phyloP scores from a whole-genome alignment of 306 rosid genomes.

The Ziziphus jujuba region DNA sequence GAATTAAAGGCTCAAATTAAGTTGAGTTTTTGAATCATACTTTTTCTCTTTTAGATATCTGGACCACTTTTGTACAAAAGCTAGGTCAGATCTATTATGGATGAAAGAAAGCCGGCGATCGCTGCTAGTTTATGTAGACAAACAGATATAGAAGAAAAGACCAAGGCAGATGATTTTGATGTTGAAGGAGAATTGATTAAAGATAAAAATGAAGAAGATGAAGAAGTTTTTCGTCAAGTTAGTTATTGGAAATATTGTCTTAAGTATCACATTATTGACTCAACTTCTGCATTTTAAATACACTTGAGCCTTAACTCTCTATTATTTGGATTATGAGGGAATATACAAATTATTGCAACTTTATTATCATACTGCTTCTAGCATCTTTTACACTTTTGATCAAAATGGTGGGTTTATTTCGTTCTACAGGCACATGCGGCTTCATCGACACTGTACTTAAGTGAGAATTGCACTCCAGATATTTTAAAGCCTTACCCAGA shows the following conservation, averaged over 20 bases:
- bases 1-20: no score
- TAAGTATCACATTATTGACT: slow-evolving; percentile 2
- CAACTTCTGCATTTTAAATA: no score
- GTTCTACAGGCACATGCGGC: slow-evolving; percentile 95
- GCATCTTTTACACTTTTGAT: background rate
- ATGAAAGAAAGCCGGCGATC: slow-evolving; percentile 86
- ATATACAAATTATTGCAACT: no score
- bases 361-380: background rate
- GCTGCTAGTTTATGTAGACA: slow-evolving; percentile 94
- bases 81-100: slow-evolving; percentile 82
- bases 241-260: slow-evolving; percentile 27
- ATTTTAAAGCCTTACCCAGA: slow-evolving; percentile 85
- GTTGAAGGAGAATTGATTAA: slow-evolving; percentile 86
- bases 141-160: slow-evolving; percentile 78
- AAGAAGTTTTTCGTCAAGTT: slow-evolving; percentile 99
- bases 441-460: slow-evolving; percentile 97
- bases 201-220: slow-evolving; percentile 99
- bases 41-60: slow-evolving; percentile 51
- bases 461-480: slow-evolving; percentile 95
- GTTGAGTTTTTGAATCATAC: no score
- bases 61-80: slow-evolving; percentile 85
- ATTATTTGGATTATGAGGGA: no score
- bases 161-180: slow-evolving; percentile 96
- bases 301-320: no score
- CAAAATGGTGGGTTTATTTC: background rate